Conservation (phyloP, 106 monocot genomes). For the Alisma plantagoaquatica region DNA sequence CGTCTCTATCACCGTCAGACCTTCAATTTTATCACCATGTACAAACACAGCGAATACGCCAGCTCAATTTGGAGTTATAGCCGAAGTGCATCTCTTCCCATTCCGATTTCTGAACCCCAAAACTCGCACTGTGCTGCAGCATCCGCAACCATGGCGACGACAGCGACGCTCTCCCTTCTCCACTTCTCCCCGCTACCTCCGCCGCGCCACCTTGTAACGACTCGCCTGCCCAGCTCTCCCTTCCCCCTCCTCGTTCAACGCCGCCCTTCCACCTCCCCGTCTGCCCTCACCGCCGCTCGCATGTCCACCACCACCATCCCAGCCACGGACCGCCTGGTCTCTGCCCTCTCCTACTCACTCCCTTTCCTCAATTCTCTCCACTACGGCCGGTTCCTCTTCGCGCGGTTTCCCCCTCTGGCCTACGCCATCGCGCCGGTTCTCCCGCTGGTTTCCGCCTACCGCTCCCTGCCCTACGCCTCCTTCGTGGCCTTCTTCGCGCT, state of each 20-base stretch:
- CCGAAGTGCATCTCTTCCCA: too few relatives aligned
- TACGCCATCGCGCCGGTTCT: slow-evolving; percentile 49
- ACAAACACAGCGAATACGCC: too few relatives aligned
- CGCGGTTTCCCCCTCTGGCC: slow-evolving; percentile 35
- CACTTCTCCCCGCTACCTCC: slow-evolving; percentile 22
- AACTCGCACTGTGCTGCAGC: too few relatives aligned
- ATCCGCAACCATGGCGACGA: too few relatives aligned
- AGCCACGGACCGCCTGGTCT: slow-evolving; percentile 50
- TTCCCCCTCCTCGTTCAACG: slow-evolving; percentile 9
- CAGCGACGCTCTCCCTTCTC: slow-evolving; percentile 34
- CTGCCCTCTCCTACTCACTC: slow-evolving; percentile 59
- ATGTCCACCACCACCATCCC: slow-evolving; percentile 32
- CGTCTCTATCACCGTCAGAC: too few relatives aligned
- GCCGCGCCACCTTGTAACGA: slow-evolving; percentile 9
- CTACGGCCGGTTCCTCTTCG: slow-evolving; percentile 72
- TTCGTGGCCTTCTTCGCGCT: slow-evolving; percentile 88
- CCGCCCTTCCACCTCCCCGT: not conserved
- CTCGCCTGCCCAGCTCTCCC: not conserved
- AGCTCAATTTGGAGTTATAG: too few relatives aligned
- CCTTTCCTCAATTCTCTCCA: slow-evolving; percentile 78
- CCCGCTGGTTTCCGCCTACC: slow-evolving; percentile 47
- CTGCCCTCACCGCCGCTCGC: slow-evolving; percentile 10
- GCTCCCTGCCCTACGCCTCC: slow-evolving; percentile 48
- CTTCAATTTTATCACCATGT: too few relatives aligned
- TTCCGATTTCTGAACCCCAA: too few relatives aligned